A percentile compares a stretch with the other conserved stretches of the same genome.
Evolutionary conservation across 257 asterid species (phyloP).

Genomic region (Primulina tabacum): DNA sequence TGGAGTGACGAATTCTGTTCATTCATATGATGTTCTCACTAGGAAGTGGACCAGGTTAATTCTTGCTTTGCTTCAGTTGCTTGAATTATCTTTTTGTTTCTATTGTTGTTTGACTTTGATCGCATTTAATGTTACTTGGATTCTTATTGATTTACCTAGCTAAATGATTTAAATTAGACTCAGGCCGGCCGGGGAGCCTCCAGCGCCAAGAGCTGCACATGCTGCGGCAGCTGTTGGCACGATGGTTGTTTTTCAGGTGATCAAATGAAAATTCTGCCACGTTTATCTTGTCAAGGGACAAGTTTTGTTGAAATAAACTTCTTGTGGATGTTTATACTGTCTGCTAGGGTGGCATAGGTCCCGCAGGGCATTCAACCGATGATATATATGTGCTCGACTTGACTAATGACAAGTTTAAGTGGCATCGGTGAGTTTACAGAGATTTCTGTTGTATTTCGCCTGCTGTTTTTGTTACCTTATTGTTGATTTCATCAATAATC

Average conservation of each 20-base stretch:
- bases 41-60: slow-evolving; percentile 91
- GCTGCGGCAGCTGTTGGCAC: slow-evolving; percentile 97
- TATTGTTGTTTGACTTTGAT: slow-evolving; percentile 19
- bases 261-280: slow-evolving; percentile 18
- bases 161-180: slow-evolving; percentile 45
- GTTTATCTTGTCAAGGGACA: background rate
- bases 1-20: slow-evolving; percentile 88
- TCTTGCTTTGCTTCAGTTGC: slow-evolving; percentile 5
- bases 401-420: slow-evolving; percentile 86
- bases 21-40: slow-evolving; percentile 87
- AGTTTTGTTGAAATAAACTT: background rate
- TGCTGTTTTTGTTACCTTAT: slow-evolving; percentile 7
- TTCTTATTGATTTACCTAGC: slow-evolving; percentile 24
- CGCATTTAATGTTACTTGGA: slow-evolving; percentile 17
- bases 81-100: slow-evolving; percentile 9
- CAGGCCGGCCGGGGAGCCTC: slow-evolving; percentile 96
- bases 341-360: slow-evolving; percentile 97
- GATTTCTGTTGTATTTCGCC: slow-evolving; percentile 16
- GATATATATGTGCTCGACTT: slow-evolving; percentile 90
- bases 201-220: slow-evolving; percentile 99
- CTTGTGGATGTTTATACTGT: slow-evolving; percentile 24
- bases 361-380: slow-evolving; percentile 98
- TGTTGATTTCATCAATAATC: slow-evolving; percentile 26
- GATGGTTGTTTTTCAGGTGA: slow-evolving; percentile 99
- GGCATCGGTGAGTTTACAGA: slow-evolving; percentile 78